Conservation (phyloP, 1,284 basidiomycete genomes). For the Gastroboletus turbinatus region DNA sequence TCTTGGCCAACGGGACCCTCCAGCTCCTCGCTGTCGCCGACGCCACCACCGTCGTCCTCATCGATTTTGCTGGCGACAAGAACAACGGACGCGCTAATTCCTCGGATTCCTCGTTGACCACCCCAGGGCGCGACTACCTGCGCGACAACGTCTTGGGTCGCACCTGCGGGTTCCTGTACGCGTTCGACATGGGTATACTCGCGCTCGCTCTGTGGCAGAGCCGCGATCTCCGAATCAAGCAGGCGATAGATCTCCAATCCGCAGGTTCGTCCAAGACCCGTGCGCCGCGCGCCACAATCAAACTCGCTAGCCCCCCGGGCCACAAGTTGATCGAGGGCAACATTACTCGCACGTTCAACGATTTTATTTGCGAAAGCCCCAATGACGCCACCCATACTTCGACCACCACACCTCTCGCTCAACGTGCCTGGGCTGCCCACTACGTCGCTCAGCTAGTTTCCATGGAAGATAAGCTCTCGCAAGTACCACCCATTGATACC, state of each 20-base stretch:
- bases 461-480: constrained; percentile 24
- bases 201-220: constrained; percentile 37
- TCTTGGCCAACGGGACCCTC: constrained; percentile 19
- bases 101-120: constrained; percentile 13
- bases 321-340: constrained; percentile 39
- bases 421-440: constrained; percentile 56
- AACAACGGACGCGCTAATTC: constrained; percentile 37
- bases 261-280: constrained; percentile 37
- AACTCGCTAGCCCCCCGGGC: constrained; percentile 40
- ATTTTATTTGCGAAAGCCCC: constrained; percentile 35
- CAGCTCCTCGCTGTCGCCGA: constrained; percentile 31
- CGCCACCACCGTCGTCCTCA: constrained; percentile 25
- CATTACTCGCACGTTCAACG: constrained; percentile 41
- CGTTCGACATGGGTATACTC: constrained; percentile 43
- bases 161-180: constrained; percentile 37
- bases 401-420: constrained; percentile 36
- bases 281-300: constrained; percentile 44
- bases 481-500: constrained; percentile 43
- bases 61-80: constrained; percentile 30
- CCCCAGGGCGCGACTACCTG: constrained; percentile 26
- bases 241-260: constrained; percentile 58
- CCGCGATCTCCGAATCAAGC: constrained; percentile 36
- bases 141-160: constrained; percentile 37
- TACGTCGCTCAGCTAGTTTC: constrained; percentile 29
- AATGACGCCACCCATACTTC: background rate